These are phyloP conservation scores for Phascolomyces articulosus DNA, from an alignment of 371 early-diverging fungal genomes.

Conservation along the genomic window DNA sequence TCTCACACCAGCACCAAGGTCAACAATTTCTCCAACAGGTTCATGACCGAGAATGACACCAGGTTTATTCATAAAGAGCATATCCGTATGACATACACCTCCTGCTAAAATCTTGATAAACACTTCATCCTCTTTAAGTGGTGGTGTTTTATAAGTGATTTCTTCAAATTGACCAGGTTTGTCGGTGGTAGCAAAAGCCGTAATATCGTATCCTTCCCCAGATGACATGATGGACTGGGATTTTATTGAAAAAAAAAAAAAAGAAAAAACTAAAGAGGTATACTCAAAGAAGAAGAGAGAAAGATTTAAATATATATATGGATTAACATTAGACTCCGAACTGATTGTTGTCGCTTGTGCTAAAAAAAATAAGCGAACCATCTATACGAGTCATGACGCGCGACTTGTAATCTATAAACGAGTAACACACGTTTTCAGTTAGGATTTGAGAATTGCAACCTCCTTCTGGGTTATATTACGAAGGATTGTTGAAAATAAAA, in stretches of 20 bases:
- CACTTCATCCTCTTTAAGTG: constrained; percentile 24
- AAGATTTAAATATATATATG: no score
- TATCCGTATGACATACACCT: constrained; percentile 60
- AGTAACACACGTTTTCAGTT: no score
- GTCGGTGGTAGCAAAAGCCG: constrained; percentile 17
- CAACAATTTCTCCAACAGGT: constrained; percentile 47
- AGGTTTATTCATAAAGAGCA: constrained; percentile 28
- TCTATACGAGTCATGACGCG: no score
- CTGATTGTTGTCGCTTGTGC: no score
- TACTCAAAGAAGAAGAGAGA: no score
- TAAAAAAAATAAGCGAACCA: no score
- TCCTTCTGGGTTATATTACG: no score
- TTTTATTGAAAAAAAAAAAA: not conserved
- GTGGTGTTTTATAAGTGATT: constrained; percentile 19
- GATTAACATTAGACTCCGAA: no score
- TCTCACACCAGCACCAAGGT: constrained; percentile 45
- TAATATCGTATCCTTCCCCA: constrained; percentile 14
- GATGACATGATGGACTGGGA: constrained; percentile 5
- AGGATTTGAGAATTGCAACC: no score
- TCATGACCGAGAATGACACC: constrained; percentile 51
- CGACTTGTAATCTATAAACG: no score
- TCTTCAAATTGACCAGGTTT: constrained; percentile 24
- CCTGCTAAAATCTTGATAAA: constrained; percentile 53
- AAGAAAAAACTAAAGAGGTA: not conserved
- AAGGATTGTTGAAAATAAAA: no score